Percentiles rank a stretch among this genome's conserved stretches.
Evolutionary conservation across 208 protist species (phyloP).

Genomic region (Trypanosoma melophagium): DNA sequence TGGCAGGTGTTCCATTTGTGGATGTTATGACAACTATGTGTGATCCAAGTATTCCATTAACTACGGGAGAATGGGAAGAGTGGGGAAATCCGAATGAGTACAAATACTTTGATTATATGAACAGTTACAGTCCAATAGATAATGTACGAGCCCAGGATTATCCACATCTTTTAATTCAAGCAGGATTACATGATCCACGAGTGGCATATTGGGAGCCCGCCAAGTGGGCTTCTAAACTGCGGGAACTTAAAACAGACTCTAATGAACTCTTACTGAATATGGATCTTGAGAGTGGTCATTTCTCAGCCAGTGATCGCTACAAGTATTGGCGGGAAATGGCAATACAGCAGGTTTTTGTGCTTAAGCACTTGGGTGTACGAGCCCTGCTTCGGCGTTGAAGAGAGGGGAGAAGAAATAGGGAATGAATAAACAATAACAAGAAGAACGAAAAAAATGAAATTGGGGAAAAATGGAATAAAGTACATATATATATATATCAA

Average conservation of each 20-base stretch:
- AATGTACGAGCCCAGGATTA: constrained; percentile 88
- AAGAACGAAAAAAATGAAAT: background rate
- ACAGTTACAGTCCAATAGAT: constrained; percentile 92
- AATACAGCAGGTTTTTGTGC: constrained; percentile 89
- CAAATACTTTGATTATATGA: constrained; percentile 94
- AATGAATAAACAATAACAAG: background rate
- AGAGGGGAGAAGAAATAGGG: background rate
- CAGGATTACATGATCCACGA: constrained; percentile 85
- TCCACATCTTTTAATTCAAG: constrained; percentile 81
- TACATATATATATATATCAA: too few species aligned
- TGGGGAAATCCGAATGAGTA: constrained; percentile 96
- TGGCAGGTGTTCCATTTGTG: constrained; percentile 93
- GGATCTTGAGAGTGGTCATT: constrained; percentile 89
- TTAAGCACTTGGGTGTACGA: constrained; percentile 79
- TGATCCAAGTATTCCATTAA: constrained; percentile 90
- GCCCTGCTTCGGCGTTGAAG: constrained; percentile 45
- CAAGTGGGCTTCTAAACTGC: constrained; percentile 89
- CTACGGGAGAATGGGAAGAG: constrained; percentile 91
- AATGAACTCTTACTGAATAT: constrained; percentile 88
- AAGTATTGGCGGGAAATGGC: constrained; percentile 86
- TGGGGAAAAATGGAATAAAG: background rate
- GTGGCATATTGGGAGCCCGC: constrained; percentile 93
- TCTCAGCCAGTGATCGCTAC: constrained; percentile 89
- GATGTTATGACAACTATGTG: constrained; percentile 95
- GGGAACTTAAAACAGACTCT: constrained; percentile 73